These are phyloP conservation scores for Pulveroboletus sp. DNA, from an alignment of 768 basidiomycete species.

Conservation along the genomic window DNA sequence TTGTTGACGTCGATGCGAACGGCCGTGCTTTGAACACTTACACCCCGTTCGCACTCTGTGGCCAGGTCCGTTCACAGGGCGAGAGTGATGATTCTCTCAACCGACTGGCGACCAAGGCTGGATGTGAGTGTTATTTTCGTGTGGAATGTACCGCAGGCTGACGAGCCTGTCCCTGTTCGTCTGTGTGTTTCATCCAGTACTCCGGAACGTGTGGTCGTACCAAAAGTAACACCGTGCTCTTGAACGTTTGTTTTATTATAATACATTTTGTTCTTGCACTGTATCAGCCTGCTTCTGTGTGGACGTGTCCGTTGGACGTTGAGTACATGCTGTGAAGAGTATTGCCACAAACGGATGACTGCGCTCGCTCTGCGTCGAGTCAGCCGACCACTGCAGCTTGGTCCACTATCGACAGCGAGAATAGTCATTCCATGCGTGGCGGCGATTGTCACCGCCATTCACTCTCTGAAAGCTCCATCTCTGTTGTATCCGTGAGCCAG, in stretches of 20 bases:
- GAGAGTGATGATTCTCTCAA: conserved; percentile 97
- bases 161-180: conserved; percentile 3
- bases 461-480: conserved; percentile 44
- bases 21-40: conserved; percentile 75
- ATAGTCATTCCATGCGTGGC: conserved; percentile 14
- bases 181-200: conserved; percentile 50
- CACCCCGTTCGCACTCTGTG: conserved; percentile 93
- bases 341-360: conserved; percentile 24
- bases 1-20: conserved; percentile 89
- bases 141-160: background rate
- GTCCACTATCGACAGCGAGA: background rate
- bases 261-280: conserved; percentile 8
- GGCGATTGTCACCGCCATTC: conserved; percentile 26
- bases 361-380: conserved; percentile 7
- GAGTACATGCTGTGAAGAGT: background rate
- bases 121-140: conserved; percentile 63
- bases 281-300: background rate
- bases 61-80: conserved; percentile 89
- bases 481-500: conserved; percentile 44
- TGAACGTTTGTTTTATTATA: conserved; percentile 14
- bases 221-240: conserved; percentile 59
- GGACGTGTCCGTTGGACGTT: background rate
- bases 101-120: conserved; percentile 91
- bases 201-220: conserved; percentile 95
- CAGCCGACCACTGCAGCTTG: conserved; percentile 5